Conservation (phyloP, 2,329 filamentous ascomycete species). For the Arthrobotrys musiformis region DNA sequence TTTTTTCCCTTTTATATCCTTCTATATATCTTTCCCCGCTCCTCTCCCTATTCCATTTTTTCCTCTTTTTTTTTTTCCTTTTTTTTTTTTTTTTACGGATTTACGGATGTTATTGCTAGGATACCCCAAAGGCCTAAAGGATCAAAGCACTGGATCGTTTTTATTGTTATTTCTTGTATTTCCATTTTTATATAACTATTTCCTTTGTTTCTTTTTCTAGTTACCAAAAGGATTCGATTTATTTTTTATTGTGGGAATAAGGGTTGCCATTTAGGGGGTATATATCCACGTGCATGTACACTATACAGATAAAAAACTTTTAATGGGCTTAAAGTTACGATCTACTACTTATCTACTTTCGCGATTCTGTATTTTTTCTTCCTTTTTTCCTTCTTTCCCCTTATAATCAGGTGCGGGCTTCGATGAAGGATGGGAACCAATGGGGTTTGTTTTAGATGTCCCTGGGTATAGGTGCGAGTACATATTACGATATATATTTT, state of each 20-base stretch:
- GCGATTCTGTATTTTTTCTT: not conserved
- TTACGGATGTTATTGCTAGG: slow-evolving; percentile 30
- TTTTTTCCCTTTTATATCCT: not conserved
- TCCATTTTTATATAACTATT: not conserved
- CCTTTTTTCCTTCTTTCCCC: not conserved
- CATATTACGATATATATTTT: too few species aligned
- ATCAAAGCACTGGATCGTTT: not conserved
- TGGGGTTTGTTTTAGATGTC: not conserved
- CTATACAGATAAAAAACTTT: slow-evolving; percentile 3
- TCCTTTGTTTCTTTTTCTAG: not conserved
- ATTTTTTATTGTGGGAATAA: not conserved
- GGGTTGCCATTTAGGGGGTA: too few species aligned
- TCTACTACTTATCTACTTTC: too few species aligned
- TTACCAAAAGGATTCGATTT: not conserved
- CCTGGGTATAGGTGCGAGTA: not conserved
- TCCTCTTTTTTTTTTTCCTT: not conserved
- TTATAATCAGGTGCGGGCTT: not conserved
- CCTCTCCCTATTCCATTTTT: too few species aligned
- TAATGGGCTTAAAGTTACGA: slow-evolving; percentile 8
- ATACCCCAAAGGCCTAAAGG: slow-evolving; percentile 33
- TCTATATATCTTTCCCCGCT: too few species aligned
- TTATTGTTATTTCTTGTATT: slow-evolving; percentile 1
- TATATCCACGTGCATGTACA: slow-evolving; percentile 4
- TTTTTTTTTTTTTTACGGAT: slow-evolving; percentile 22
- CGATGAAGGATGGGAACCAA: not conserved